These are phyloP conservation scores for Diaporthe aspalathi DNA, from an alignment of 2,329 filamentous ascomycete genomes.

Conservation along the genomic window DNA sequence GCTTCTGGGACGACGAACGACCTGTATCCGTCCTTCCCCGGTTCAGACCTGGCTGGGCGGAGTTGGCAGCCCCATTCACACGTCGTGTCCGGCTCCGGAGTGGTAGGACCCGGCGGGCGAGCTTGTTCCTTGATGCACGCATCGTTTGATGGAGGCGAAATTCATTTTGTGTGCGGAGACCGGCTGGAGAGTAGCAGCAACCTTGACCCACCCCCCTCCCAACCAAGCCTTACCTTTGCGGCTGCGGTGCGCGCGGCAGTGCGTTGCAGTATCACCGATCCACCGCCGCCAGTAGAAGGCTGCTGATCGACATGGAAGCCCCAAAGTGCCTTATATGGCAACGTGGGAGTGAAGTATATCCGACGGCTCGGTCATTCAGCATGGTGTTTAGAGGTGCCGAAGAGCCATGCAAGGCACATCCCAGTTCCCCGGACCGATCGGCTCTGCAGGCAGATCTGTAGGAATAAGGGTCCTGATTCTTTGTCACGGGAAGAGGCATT, in stretches of 20 bases:
- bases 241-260: slow-evolving; percentile 8
- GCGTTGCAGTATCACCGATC: slow-evolving; percentile 1
- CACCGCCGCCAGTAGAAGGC: slow-evolving; percentile 16
- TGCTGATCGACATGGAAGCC: slow-evolving; percentile 28
- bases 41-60: background rate
- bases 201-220: background rate
- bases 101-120: background rate
- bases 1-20: background rate
- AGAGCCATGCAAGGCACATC: background rate
- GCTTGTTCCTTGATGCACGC: background rate
- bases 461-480: slow-evolving; percentile 24
- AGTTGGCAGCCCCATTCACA: background rate
- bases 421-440: slow-evolving; percentile 25
- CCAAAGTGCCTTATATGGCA: background rate
- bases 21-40: background rate
- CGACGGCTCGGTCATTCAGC: background rate
- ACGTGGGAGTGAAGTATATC: slow-evolving; percentile 8
- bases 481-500: slow-evolving; percentile 11
- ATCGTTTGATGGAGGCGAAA: slow-evolving; percentile 23
- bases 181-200: background rate
- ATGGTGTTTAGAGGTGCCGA: background rate
- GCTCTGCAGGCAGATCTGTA: background rate
- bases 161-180: background rate
- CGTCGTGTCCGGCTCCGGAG: background rate
- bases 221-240: background rate